Evolutionary conservation across 306 rosid species (phyloP), one percentile per base, ranked within the genome.

Genomic region (Quercus glauca): DNA sequence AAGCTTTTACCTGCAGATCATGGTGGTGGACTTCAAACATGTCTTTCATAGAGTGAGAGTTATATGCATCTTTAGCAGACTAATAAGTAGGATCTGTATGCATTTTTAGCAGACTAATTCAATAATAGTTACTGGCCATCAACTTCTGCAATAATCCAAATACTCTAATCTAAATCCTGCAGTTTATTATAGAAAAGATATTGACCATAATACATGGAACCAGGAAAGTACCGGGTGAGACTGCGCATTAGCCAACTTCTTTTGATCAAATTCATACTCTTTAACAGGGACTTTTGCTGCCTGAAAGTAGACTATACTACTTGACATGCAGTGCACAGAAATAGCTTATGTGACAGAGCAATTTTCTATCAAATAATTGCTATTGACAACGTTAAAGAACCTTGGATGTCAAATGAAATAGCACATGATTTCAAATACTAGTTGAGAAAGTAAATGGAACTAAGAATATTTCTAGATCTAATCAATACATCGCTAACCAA

Each of bases 21-120:
- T 92, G 94, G 78, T 86, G 91, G 74, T 95, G 98, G 71, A 92
- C 98, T 21, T 95, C 91, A 81, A 91, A 95, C 68, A 90, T 92
- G 63, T 92, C 99, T 82, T 92, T 95, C 98, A 91, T 95, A 12
- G 99, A 90, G 85, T 92, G 99, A 70, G 99, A 86, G 79, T 95
- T 91, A 72, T 92, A 95, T 68, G 99, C 99, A 14, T 92, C 99
- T 83, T 37, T 37, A 37, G 45, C 45, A 37, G 45, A 37, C 45
- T 7, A 37, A 37, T 37, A 7, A 6, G 45, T 37, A 37, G 45
- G 43, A 37, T 37, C 45, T 7, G 45, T 37, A 37, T 8, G 45
- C 45, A 37, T 37, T 37, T 37, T 91, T 95, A 61, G 99, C 97
- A 33, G 92, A 73, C 76, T 65, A 45, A 81, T 90, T 85, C 89